These are phyloP conservation scores for Aphanomyces cochlioides DNA, from an alignment of 352 stramenopile species.

Conservation along the genomic window DNA sequence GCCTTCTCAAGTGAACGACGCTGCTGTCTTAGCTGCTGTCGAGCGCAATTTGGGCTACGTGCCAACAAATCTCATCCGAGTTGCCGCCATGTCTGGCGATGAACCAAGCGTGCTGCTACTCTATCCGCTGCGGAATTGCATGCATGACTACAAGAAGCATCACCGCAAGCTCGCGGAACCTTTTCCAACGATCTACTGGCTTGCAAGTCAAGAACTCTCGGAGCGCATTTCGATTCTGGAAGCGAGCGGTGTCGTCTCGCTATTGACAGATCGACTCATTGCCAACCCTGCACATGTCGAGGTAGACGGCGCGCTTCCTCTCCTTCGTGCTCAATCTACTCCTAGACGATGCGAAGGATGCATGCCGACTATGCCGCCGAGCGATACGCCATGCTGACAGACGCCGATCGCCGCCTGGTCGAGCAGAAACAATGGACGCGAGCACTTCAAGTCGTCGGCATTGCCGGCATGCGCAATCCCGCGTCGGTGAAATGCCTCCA, in stretches of 20 bases:
- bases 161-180: slow-evolving; percentile 53
- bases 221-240: slow-evolving; percentile 52
- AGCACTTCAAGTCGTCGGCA: slow-evolving; percentile 48
- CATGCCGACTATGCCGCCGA: slow-evolving; percentile 47
- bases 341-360: slow-evolving; percentile 43
- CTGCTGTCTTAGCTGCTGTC: slow-evolving; percentile 36
- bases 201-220: slow-evolving; percentile 46
- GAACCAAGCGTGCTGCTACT: slow-evolving; percentile 46
- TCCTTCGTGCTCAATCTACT: slow-evolving; percentile 3
- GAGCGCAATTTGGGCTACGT: slow-evolving; percentile 50
- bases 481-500: slow-evolving; percentile 68
- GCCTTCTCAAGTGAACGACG: slow-evolving; percentile 37
- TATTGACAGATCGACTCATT: slow-evolving; percentile 44
- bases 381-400: slow-evolving; percentile 51
- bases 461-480: slow-evolving; percentile 55
- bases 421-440: slow-evolving; percentile 41
- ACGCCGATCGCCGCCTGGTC: slow-evolving; percentile 42
- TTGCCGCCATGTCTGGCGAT: slow-evolving; percentile 37
- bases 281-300: slow-evolving; percentile 37
- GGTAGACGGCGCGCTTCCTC: slow-evolving; percentile 28
- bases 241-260: slow-evolving; percentile 46
- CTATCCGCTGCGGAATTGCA: slow-evolving; percentile 53
- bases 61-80: slow-evolving; percentile 49
- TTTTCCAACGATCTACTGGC: slow-evolving; percentile 69
- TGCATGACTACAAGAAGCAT: slow-evolving; percentile 57